A percentile compares a stretch with the other conserved stretches of the same genome.
These are phyloP conservation scores for Metschnikowia proteae DNA, from an alignment of 805 yeast genomes.

Conservation along the genomic window DNA sequence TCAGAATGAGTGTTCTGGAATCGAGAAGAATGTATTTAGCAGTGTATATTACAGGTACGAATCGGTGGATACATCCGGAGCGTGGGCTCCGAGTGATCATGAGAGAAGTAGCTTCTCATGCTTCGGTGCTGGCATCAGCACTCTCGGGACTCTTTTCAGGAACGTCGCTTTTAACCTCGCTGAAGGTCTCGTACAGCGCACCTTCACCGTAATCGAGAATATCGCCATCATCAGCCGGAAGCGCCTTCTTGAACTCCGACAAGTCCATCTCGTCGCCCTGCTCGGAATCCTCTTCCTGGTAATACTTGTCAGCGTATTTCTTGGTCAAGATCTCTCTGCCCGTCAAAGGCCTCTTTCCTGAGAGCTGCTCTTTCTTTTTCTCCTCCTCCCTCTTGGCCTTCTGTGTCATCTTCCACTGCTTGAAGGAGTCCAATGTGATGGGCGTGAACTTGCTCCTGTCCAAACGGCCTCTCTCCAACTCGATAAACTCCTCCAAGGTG, in stretches of 20 bases:
- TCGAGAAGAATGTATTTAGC: not conserved
- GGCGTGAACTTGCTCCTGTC: slow-evolving; percentile 79
- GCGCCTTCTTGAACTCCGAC: slow-evolving; percentile 50
- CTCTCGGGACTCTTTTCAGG: slow-evolving; percentile 3
- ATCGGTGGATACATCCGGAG: slow-evolving; percentile 5
- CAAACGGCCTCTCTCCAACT: slow-evolving; percentile 82
- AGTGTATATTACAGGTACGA: slow-evolving; percentile 5
- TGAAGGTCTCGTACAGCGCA: slow-evolving; percentile 14
- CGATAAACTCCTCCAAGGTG: slow-evolving; percentile 92
- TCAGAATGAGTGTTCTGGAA: not conserved
- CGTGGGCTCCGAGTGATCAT: slow-evolving; percentile 3
- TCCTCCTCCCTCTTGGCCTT: slow-evolving; percentile 49
- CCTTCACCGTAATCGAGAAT: slow-evolving; percentile 75
- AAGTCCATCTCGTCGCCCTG: slow-evolving; percentile 54
- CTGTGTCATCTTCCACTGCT: slow-evolving; percentile 77
- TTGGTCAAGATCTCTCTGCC: slow-evolving; percentile 69
- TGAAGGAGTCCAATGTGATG: slow-evolving; percentile 75
- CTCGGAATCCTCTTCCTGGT: slow-evolving; percentile 49
- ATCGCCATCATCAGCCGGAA: slow-evolving; percentile 47
- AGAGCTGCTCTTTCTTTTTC: slow-evolving; percentile 28
- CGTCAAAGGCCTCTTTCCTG: slow-evolving; percentile 48
- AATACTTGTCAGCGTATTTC: slow-evolving; percentile 54
- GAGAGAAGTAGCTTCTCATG: slow-evolving; percentile 6
- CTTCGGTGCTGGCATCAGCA: slow-evolving; percentile 1
- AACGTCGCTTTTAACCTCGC: slow-evolving; percentile 4